Percentiles rank a stretch among this genome's conserved stretches.
Conservation (phyloP, 441 rosid genomes). For the Kokia cookei region DNA sequence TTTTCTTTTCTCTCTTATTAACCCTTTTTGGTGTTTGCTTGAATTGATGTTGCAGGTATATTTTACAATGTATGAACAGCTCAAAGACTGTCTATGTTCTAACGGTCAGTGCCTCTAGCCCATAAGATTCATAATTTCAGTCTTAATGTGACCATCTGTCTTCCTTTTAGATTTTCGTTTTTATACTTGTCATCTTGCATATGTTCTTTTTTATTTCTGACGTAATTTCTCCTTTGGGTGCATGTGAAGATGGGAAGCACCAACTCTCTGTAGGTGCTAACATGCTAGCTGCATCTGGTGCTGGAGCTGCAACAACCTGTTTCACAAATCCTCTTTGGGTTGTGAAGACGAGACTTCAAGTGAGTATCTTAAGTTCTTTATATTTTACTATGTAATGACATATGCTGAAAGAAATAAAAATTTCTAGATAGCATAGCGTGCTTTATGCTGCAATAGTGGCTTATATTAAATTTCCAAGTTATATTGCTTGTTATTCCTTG, state of each 20-base stretch:
- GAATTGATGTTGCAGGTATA: slow-evolving; percentile 37
- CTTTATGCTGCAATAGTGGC: neutral
- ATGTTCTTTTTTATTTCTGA: neutral
- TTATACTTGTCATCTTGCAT: neutral
- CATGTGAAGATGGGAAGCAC: slow-evolving; percentile 34
- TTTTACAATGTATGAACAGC: slow-evolving; percentile 54
- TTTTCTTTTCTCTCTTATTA: neutral
- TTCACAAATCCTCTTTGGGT: slow-evolving; percentile 74
- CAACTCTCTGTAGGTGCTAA: slow-evolving; percentile 54
- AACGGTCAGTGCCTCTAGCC: slow-evolving; percentile 26
- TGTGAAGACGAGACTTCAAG: slow-evolving; percentile 73
- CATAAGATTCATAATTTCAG: slow-evolving; percentile 5
- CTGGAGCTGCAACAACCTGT: slow-evolving; percentile 62
- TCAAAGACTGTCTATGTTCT: slow-evolving; percentile 37
- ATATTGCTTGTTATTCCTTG: neutral
- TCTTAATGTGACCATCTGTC: neutral
- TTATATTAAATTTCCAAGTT: neutral
- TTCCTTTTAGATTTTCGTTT: neutral
- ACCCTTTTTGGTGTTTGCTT: neutral
- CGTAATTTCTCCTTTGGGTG: neutral
- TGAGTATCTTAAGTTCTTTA: slow-evolving; percentile 12
- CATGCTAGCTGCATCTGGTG: slow-evolving; percentile 63
- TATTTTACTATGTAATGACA: neutral
- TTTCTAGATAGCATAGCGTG: neutral
- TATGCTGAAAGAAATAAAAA: neutral